Base-by-base conservation (phyloP, 2,329 filamentous ascomycete genomes). In the Penicillium sp. region DNA sequence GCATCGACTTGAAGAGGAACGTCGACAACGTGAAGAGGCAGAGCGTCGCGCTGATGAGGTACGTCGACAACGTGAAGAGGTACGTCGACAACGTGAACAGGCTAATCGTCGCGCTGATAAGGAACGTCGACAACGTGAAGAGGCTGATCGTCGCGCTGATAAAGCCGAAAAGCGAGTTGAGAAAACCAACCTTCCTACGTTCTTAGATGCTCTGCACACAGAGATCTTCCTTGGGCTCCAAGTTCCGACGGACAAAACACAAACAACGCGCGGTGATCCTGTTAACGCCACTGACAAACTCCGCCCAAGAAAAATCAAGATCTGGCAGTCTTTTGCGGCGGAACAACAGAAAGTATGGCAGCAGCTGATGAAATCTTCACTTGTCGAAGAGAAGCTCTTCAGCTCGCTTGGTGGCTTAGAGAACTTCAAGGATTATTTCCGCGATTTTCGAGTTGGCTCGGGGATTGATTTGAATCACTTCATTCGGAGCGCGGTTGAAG, bases 271-370 rank as follows among this genome's bases (percentile, higher is more conserved):
- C 31, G 47, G 41, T 22, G 47, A 50, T 41, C 35, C 41, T 22
- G 41, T 34, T 38, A 50, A 50, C 45, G 18, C 41, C 13, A 18
- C 35, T 29, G 41, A 44, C 34, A 50, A 50, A 29, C 47, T 50
- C 34, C 41, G 47, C 47, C 47, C 41, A 28, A 14, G 41, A 19
- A 29, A 50, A 10, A 34, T 50, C 38, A 40, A 30, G 25, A 41
- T 34, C 19, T 50, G 47, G 47, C 28, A 40, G 28, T 33, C 41
- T 16, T 50, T 50, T 25, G 12, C 41, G 22, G 38, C 14, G 25
- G 47, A 50, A 40, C 41, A 50, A 45, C 41, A 40, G n/a, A 16
- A 44, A 41, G 40, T 50, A 27, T 50, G 47, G 47, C 35, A 36
- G 30, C 18, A 40, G 35, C 35, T 50, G 34, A 50, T 50, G 41